Percentiles rank a stretch among this genome's conserved stretches.
Evolutionary conservation across 2,329 filamentous ascomycete species (phyloP).

Genomic region (Colletotrichum incanum): DNA sequence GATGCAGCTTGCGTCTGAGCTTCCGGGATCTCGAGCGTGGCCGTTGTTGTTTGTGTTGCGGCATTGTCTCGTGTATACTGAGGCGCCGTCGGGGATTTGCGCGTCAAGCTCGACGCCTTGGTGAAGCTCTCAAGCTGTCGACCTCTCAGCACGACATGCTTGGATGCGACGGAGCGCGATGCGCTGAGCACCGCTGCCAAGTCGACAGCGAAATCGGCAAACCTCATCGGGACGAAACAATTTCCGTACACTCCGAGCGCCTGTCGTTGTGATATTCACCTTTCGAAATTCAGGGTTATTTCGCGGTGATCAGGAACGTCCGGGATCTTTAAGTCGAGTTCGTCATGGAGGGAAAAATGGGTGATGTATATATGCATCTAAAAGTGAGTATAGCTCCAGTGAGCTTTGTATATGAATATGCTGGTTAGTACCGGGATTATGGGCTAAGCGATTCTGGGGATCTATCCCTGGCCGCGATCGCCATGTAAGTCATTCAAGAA

Average conservation of each 20-base stretch:
- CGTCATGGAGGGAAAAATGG: constrained; percentile 41
- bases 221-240: constrained; percentile 61
- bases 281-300: not conserved
- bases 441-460: not conserved
- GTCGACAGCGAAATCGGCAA: constrained; percentile 78
- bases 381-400: not conserved
- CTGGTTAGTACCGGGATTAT: not conserved
- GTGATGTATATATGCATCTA: constrained; percentile 17
- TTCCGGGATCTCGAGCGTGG: not conserved
- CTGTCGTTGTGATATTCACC: constrained; percentile 10
- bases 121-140: constrained; percentile 68
- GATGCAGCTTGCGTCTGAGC: not conserved
- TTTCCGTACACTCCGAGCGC: constrained; percentile 5
- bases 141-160: constrained; percentile 72
- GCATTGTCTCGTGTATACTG: constrained; percentile 8
- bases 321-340: constrained; percentile 27
- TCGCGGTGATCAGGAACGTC: constrained; percentile 2
- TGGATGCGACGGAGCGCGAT: constrained; percentile 77
- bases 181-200: constrained; percentile 79
- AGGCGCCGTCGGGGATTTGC: constrained; percentile 29
- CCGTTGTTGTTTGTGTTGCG: not conserved
- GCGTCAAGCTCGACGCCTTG: constrained; percentile 61
- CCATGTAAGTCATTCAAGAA: not conserved
- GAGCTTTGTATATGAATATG: not conserved
- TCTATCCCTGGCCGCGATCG: not conserved